Evolutionary conservation across 2,329 filamentous ascomycete species (phyloP), one percentile per base, ranked within the genome.

Genomic region (Colletotrichum kahawae): DNA sequence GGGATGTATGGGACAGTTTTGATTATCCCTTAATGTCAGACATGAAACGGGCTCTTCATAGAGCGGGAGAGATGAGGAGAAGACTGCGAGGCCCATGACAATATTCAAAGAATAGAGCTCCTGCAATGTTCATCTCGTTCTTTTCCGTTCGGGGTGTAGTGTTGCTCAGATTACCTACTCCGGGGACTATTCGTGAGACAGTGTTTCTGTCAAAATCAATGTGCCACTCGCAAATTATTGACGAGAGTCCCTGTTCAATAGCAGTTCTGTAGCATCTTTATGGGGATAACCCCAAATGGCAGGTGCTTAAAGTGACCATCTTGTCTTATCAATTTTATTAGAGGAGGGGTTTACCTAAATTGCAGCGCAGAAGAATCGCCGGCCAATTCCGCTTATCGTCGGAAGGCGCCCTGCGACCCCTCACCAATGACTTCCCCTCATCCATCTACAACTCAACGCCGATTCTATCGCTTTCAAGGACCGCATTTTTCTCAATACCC

Each of bases 261-360:
- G 2, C 4, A 24, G 4, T 27, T 63, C 16, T 63, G 34, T n/a
- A 18, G 4, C 7, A 43, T 38, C 5, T n/a, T 18, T 5, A 43
- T n/a, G 24, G 16, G 18, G 27, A 29, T 16, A 59, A 56, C 33
- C 51, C 51, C 24, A 59, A 59, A 43, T n/a, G 65, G 51, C 27
- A 67, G 65, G 65, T 67, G 13, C 31, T 34, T 36, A 16, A 29
- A 14, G 51, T 21, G 43, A 51, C 5, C 43, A 51, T 16, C 24
- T 38, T 31, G 13, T 34, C 67, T 69, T 62, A 69, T 62, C 67
- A 60, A 62, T 69, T 69, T 33, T 7, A 54, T 69, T 62, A 69
- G 18, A 69, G 34, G 36, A 60, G 56, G 36, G 56, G 57, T 62
- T 69, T 69, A 69, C 36, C 64, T 67, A 57, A 57, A 1, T 38